phyloP scores from a whole-genome alignment of 148 eudicot genomes.

The Diospyros kaki region DNA sequence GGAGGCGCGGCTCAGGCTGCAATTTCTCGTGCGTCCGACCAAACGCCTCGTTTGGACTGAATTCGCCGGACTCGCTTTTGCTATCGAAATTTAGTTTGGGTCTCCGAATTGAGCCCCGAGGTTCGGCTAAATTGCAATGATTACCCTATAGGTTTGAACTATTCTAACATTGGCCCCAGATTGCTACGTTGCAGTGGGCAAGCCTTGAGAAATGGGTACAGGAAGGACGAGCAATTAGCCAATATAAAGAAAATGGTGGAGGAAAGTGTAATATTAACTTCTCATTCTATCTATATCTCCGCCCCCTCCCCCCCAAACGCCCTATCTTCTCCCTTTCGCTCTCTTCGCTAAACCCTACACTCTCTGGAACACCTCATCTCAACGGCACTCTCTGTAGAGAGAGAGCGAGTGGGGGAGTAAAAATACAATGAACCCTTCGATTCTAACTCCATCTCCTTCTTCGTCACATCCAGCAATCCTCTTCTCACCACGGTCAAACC shows the following conservation, averaged over 20 bases:
- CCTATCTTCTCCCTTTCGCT: constrained; percentile 1
- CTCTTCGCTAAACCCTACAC: constrained; percentile 19
- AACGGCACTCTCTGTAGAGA: constrained; percentile 10
- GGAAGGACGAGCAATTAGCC: no score
- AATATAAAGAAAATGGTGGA: no score
- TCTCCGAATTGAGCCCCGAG: no score
- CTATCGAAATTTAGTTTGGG: no score
- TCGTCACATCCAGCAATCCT: constrained; percentile 24
- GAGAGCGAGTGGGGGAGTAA: not conserved
- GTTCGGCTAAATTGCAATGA: no score
- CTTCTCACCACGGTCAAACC: constrained; percentile 10
- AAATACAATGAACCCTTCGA: constrained; percentile 24
- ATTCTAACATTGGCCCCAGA: no score
- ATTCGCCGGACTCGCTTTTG: no score
- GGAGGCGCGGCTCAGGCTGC: not conserved
- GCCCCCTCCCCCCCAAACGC: not conserved
- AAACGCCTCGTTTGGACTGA: no score
- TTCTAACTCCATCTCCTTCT: constrained; percentile 22
- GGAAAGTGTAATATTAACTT: no score
- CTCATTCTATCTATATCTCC: constrained; percentile 17
- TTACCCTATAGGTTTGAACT: no score
- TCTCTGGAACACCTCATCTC: constrained; percentile 6
- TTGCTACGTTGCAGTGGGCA: no score
- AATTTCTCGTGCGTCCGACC: not conserved
- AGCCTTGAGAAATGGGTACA: no score